Evolutionary conservation across 139 green algal species (phyloP).

Genomic region (Chlorella sp.): DNA sequence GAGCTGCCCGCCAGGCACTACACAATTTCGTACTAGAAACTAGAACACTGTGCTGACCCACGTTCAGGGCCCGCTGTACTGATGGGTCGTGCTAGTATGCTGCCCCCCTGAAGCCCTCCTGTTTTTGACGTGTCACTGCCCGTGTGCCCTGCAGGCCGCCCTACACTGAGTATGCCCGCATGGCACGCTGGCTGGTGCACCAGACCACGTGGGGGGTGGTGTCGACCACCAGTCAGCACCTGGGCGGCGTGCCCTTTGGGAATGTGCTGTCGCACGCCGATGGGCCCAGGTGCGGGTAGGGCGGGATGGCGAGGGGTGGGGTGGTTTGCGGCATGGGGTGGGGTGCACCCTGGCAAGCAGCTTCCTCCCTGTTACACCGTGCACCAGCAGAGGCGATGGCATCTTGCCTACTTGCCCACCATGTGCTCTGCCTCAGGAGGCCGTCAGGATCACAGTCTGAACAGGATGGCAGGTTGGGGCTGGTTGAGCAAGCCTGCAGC

Average conservation of each 20-base stretch:
- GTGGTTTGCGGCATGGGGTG: not conserved
- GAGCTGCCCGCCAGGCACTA: no score
- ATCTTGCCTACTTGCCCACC: not conserved
- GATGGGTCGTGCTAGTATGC: no score
- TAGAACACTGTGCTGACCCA: no score
- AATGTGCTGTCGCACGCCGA: conserved; percentile 60
- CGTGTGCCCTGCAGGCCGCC: conserved; percentile 37
- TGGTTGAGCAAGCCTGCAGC: no score
- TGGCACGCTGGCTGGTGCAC: conserved; percentile 65
- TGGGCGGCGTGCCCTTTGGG: conserved; percentile 30
- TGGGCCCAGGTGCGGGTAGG: conserved; percentile 26
- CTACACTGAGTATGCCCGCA: conserved; percentile 29
- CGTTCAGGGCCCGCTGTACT: no score
- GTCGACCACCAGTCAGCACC: conserved; percentile 37
- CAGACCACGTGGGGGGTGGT: conserved; percentile 55
- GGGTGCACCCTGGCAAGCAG: no score
- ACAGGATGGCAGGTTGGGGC: no score
- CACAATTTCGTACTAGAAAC: not conserved
- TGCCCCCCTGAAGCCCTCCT: not conserved
- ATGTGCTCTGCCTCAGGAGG: not conserved
- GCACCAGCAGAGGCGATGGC: no score
- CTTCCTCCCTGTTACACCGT: no score
- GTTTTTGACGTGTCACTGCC: not conserved
- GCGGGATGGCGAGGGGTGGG: not conserved
- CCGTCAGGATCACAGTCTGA: no score